Conservation (phyloP, 495 filamentous ascomycete genomes). For the Annulohypoxylon maeteangense region DNA sequence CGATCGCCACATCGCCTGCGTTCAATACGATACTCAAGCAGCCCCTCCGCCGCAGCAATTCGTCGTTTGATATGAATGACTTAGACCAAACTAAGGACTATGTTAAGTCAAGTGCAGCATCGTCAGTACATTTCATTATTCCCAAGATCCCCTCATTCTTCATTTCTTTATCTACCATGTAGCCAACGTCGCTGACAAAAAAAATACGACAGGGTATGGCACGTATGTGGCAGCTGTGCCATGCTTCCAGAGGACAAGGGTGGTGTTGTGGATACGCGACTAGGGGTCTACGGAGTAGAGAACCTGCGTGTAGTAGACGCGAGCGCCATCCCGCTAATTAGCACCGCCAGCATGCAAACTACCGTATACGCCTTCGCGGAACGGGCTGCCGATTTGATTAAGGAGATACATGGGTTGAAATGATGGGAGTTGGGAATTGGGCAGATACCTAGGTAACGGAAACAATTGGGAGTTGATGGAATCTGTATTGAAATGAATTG, state of each 20-base stretch:
- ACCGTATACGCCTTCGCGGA: conserved; percentile 54
- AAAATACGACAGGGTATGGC: conserved; percentile 20
- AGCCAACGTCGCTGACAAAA: background rate
- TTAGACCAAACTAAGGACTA: conserved; percentile 12
- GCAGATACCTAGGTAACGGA: background rate
- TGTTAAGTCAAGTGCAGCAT: conserved; percentile 1
- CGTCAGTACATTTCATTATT: background rate
- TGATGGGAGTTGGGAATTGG: background rate
- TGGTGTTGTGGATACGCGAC: conserved; percentile 36
- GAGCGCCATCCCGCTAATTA: conserved; percentile 47
- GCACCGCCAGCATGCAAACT: conserved; percentile 50
- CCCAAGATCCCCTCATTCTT: too few relatives aligned
- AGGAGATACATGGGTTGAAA: background rate
- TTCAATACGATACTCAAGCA: conserved; percentile 20
- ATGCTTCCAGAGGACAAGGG: conserved; percentile 41
- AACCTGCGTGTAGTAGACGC: conserved; percentile 52
- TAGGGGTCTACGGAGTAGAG: conserved; percentile 38
- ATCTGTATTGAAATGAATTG: too few relatives aligned
- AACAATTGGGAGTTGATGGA: background rate
- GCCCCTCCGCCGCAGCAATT: background rate
- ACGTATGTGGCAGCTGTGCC: conserved; percentile 39
- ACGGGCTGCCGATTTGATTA: conserved; percentile 34
- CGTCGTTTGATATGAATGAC: conserved; percentile 2
- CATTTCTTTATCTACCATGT: background rate
- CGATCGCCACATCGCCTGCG: conserved; percentile 10